Percentiles rank a stretch among this genome's conserved stretches.
These are phyloP conservation scores for Ambrosiella beaveri DNA, from an alignment of 2,329 filamentous ascomycete species.

Conservation along the genomic window DNA sequence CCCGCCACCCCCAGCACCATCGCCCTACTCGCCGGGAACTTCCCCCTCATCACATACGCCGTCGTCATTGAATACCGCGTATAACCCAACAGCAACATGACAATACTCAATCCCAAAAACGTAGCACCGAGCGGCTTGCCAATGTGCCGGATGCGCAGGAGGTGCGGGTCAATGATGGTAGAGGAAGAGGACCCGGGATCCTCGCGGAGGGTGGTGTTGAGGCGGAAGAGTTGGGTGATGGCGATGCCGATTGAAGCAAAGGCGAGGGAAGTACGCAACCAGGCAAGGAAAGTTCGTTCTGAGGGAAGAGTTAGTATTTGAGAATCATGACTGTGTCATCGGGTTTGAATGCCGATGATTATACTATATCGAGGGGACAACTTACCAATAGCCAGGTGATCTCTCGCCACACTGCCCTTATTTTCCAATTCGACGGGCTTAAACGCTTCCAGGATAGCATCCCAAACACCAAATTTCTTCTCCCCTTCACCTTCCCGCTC, in stretches of 20 bases:
- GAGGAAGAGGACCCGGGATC: conserved; percentile 14
- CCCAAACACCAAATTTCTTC: conserved; percentile 2
- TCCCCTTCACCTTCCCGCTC: background rate
- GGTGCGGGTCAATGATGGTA: conserved; percentile 18
- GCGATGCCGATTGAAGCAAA: conserved; percentile 73
- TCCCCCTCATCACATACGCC: conserved; percentile 62
- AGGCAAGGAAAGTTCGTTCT: conserved; percentile 76
- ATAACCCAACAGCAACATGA: conserved; percentile 61
- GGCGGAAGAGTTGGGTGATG: conserved; percentile 68
- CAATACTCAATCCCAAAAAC: conserved; percentile 58
- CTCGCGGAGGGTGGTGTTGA: conserved; percentile 47
- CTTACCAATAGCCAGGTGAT: conserved; percentile 62
- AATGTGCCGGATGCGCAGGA: conserved; percentile 38
- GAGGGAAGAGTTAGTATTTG: background rate
- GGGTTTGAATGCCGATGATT: background rate
- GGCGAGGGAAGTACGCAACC: conserved; percentile 65
- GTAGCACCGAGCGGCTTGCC: conserved; percentile 61
- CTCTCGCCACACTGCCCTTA: conserved; percentile 66
- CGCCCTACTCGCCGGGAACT: conserved; percentile 62
- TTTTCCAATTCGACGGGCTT: conserved; percentile 63
- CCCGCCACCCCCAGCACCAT: conserved; percentile 53
- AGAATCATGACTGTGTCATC: background rate
- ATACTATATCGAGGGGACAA: background rate
- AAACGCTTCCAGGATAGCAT: conserved; percentile 19
- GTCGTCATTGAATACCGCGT: conserved; percentile 64